Evolutionary conservation across 371 early-diverging fungal species (phyloP).

Genomic region (Lichtheimia corymbifera): DNA sequence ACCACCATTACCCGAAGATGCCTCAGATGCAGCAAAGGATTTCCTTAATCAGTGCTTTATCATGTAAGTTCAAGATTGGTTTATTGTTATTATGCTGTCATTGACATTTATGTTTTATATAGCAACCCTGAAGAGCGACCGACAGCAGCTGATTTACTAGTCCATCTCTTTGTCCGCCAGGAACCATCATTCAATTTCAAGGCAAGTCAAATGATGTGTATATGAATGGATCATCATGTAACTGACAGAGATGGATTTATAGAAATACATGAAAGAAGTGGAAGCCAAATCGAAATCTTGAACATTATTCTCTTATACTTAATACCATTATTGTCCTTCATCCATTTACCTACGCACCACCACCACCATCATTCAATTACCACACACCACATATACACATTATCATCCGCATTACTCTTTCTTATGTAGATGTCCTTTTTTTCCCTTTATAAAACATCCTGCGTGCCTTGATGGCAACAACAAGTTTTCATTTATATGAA

Average conservation of each 20-base stretch:
- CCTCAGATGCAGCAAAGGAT: slow-evolving; percentile 68
- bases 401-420: too few relatives aligned
- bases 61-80: slow-evolving; percentile 43
- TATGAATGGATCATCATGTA: background rate
- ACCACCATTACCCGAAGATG: slow-evolving; percentile 77
- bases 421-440: too few relatives aligned
- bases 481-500: too few relatives aligned
- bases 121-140: slow-evolving; percentile 66
- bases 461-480: too few relatives aligned
- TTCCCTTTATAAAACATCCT: too few relatives aligned
- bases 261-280: slow-evolving; percentile 2
- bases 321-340: background rate
- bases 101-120: background rate
- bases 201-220: slow-evolving; percentile 21
- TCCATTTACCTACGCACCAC: too few relatives aligned
- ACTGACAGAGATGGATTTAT: background rate
- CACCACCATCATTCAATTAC: too few relatives aligned
- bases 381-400: too few relatives aligned
- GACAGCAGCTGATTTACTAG: slow-evolving; percentile 63
- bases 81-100: background rate
- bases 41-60: slow-evolving; percentile 79
- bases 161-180: slow-evolving; percentile 55
- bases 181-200: slow-evolving; percentile 60
- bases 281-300: background rate
- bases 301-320: background rate